A percentile compares a stretch with the other conserved stretches of the same genome.
phyloP scores from a whole-genome alignment of 2,329 filamentous ascomycete genomes.

The Aspergillus sojae region DNA sequence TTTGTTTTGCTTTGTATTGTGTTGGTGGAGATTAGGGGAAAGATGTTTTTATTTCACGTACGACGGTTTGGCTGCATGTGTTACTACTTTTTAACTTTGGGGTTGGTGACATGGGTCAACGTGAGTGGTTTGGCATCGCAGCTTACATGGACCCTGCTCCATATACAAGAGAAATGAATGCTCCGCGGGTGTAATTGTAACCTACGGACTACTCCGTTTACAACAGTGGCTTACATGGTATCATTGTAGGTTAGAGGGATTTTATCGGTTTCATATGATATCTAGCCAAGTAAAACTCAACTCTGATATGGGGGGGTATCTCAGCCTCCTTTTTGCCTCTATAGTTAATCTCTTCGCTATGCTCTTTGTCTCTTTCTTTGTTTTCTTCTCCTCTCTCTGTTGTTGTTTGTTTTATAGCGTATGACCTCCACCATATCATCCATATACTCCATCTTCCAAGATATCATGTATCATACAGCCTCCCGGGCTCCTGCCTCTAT shows the following conservation, averaged over 20 bases:
- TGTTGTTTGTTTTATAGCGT: not conserved
- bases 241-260: not conserved
- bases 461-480: constrained; percentile 8
- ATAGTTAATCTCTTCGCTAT: constrained; percentile 8
- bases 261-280: not conserved
- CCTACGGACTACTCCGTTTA: not conserved
- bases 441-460: not conserved
- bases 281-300: constrained; percentile 16
- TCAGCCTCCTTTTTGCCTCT: constrained; percentile 17
- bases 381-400: not conserved
- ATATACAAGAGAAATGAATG: not conserved
- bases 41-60: not conserved
- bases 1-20: not conserved
- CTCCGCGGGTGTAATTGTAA: not conserved
- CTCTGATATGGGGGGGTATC: constrained; percentile 19
- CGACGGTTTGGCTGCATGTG: not conserved
- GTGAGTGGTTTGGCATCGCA: not conserved
- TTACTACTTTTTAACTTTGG: not conserved
- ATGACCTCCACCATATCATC: not conserved
- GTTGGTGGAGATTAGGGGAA: not conserved
- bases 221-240: not conserved
- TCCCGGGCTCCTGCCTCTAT: constrained; percentile 14
- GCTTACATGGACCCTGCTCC: not conserved
- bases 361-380: not conserved
- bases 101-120: not conserved